Percentiles rank a stretch among this genome's conserved stretches.
Evolutionary conservation across 208 protist species (phyloP).

Genomic region (Wallacemonas collosoma): DNA sequence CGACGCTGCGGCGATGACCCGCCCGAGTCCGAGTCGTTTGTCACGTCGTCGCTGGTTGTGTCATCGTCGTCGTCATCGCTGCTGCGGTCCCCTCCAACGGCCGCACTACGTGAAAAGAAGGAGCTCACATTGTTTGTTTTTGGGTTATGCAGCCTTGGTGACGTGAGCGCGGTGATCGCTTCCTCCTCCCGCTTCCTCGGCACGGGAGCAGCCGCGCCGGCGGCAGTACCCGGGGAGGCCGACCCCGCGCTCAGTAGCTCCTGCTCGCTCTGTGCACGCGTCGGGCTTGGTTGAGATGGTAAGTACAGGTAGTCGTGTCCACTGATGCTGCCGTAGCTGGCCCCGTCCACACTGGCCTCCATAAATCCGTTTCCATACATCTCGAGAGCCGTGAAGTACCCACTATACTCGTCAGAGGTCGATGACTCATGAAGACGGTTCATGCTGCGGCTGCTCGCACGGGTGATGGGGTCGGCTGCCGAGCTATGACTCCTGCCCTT

Average conservation of each 20-base stretch:
- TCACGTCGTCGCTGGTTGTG: background rate
- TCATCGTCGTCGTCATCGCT: constrained; percentile 1
- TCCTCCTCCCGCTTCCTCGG: too few relatives aligned
- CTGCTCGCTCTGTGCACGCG: too few relatives aligned
- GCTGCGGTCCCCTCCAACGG: background rate
- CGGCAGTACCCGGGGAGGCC: too few relatives aligned
- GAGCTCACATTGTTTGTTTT: background rate
- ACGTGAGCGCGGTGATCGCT: too few relatives aligned
- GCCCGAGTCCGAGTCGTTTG: background rate
- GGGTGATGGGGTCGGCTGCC: too few relatives aligned
- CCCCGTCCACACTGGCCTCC: background rate
- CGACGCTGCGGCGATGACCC: background rate
- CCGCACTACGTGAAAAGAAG: background rate
- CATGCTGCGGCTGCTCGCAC: too few relatives aligned
- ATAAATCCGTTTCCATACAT: background rate
- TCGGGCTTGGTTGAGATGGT: background rate
- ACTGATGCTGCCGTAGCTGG: background rate
- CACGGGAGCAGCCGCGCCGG: too few relatives aligned
- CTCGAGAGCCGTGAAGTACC: background rate
- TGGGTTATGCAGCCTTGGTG: background rate
- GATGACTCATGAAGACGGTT: background rate
- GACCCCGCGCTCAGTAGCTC: too few relatives aligned
- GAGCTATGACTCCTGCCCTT: too few relatives aligned
- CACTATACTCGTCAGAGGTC: background rate
- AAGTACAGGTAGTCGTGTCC: background rate